Evolutionary conservation across 176 grass and related monocot species (phyloP), one percentile per base, ranked within the genome.

Genomic region (Chrysopogon serrulatus): DNA sequence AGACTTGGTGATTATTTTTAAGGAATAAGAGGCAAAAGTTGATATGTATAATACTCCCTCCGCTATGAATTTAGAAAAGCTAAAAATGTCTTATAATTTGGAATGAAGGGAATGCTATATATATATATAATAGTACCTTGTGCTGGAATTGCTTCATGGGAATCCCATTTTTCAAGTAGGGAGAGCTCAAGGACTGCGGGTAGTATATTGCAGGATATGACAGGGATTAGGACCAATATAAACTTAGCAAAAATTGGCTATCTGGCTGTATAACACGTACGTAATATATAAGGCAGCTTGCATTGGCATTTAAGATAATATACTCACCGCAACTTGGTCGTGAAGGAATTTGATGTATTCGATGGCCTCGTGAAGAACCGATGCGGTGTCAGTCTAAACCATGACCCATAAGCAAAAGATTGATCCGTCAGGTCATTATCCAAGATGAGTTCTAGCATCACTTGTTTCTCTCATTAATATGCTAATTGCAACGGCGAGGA

Each of bases 341-440:
- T 98, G 96, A 83, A 98, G 86, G 89, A 98, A 92, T 84, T 95
- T 98, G 86, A 98, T 95, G 91, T 94, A 98, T 78, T 94, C 93
- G 65, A 92, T 92, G 64, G 96, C 96, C 83, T 98, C 96, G 79
- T 98, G 93, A 83, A 98, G 96, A 92, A 98, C 96, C 12, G 96
- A 98, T 90, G 96, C 96, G n/a, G 96, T 98, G 87, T 98, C 96
- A 17, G 96, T 98, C 96, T 98, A 68, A 78, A 80, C 75, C 14
- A 17, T 17, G 69, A 68, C 31, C 66, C 13, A 86, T 65, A 63
- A 27, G 64, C 65, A 56, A 79, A 14, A 78, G 56, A 60, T 60
- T 34, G 61, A 81, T 73, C 75, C 71, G 59, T 90, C 59, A 83
- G 59, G 73, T 83, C 73, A 83, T 90, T 90, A 77, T 88, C 45